These are phyloP conservation scores for Solioccasus polychromus DNA, from an alignment of 768 basidiomycete genomes.

Conservation along the genomic window DNA sequence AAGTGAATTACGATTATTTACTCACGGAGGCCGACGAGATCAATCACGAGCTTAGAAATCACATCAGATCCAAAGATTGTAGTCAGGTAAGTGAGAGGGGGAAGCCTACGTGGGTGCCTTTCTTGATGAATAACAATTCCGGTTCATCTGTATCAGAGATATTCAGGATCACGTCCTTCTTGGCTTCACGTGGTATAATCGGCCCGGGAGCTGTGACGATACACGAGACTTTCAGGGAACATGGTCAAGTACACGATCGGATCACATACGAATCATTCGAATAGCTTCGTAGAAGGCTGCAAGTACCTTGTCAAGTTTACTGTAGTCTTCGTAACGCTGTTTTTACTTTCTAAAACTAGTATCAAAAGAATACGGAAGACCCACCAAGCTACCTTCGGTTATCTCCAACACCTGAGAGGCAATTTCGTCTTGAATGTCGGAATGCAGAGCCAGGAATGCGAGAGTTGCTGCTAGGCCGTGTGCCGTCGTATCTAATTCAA, in stretches of 20 bases:
- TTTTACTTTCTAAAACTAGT: too few species aligned
- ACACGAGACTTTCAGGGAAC: not conserved
- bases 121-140: constrained; percentile 11
- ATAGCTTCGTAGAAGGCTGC: constrained; percentile 28
- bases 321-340: constrained; percentile 25
- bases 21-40: constrained; percentile 30
- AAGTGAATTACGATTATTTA: too few species aligned
- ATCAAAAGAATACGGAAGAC: too few species aligned
- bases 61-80: not conserved
- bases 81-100: too few species aligned
- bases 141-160: constrained; percentile 11
- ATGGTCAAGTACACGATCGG: not conserved
- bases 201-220: constrained; percentile 24
- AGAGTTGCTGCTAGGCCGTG: constrained; percentile 30
- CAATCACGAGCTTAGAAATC: constrained; percentile 19
- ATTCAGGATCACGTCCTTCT: constrained; percentile 24
- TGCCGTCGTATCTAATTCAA: constrained; percentile 30
- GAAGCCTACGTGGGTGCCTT: constrained; percentile 19
- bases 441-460: constrained; percentile 28
- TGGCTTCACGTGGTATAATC: constrained; percentile 26
- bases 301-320: constrained; percentile 27
- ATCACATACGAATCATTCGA: constrained; percentile 29
- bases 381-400: constrained; percentile 17
- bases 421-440: constrained; percentile 32
- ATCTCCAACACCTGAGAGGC: constrained; percentile 27